Conservation (phyloP, 345 rosid genomes). For the Citrus maxima region DNA sequence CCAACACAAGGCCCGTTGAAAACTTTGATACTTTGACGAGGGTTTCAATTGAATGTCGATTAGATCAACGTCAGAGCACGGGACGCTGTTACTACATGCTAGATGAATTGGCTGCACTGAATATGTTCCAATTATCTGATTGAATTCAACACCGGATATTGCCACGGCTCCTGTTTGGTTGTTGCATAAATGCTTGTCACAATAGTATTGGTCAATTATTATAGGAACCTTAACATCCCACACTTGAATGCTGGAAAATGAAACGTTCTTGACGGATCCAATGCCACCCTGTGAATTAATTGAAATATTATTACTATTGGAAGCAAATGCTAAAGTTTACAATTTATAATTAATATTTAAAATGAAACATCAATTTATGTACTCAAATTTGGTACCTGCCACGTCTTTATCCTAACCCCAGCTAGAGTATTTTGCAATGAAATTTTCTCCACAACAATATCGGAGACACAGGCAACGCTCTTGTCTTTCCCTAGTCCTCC, state of each 20-base stretch:
- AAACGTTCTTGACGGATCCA: conserved; percentile 70
- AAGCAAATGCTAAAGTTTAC: not conserved
- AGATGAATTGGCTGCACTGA: conserved; percentile 59
- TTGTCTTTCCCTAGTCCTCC: conserved; percentile 79
- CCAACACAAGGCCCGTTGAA: conserved; percentile 58
- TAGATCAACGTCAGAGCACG: conserved; percentile 72
- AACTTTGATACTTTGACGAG: conserved; percentile 29
- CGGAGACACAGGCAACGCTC: conserved; percentile 70
- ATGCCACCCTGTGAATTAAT: conserved; percentile 55
- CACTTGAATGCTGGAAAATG: conserved; percentile 74
- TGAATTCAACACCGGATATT: conserved; percentile 57
- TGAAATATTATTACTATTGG: not conserved
- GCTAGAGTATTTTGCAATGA: conserved; percentile 51
- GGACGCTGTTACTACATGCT: conserved; percentile 69
- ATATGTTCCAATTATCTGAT: conserved; percentile 64
- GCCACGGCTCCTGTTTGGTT: conserved; percentile 76
- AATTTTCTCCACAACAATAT: conserved; percentile 56
- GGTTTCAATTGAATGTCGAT: conserved; percentile 58
- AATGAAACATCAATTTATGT: not conserved
- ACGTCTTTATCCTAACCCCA: conserved; percentile 86
- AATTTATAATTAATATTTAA: not conserved
- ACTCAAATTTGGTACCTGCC: conserved; percentile 56
- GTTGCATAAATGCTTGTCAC: conserved; percentile 71
- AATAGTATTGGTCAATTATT: conserved; percentile 81
- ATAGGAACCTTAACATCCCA: conserved; percentile 64